Conservation (phyloP, 2,329 filamentous ascomycete genomes). For the Ceratocystis eucalypticola region DNA sequence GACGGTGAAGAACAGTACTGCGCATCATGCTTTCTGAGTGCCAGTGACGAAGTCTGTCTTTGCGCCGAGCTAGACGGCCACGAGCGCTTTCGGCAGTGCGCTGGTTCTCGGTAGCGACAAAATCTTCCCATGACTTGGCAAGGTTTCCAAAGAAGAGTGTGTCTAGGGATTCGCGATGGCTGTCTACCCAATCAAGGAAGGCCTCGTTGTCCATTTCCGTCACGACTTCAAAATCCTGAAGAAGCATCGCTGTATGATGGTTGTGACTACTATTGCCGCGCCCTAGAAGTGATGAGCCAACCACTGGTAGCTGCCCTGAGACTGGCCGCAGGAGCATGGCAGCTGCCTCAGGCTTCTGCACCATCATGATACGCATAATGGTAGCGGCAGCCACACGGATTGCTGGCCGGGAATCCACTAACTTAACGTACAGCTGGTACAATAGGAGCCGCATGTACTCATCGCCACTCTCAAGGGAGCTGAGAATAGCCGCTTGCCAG, state of each 20-base stretch:
- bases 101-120: slow-evolving; percentile 68
- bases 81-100: slow-evolving; percentile 64
- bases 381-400: slow-evolving; percentile 67
- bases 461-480: slow-evolving; percentile 62
- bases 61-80: slow-evolving; percentile 56
- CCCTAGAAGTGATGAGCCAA: neutral
- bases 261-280: slow-evolving; percentile 8
- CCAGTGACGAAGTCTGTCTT: slow-evolving; percentile 74
- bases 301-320: slow-evolving; percentile 27
- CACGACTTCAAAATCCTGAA: slow-evolving; percentile 64
- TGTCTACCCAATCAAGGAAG: slow-evolving; percentile 79
- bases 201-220: slow-evolving; percentile 79
- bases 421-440: slow-evolving; percentile 82
- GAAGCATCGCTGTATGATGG: slow-evolving; percentile 6
- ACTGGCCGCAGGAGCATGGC: slow-evolving; percentile 58
- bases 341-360: slow-evolving; percentile 82
- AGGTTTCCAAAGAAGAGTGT: slow-evolving; percentile 68
- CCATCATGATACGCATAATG: slow-evolving; percentile 80
- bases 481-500: slow-evolving; percentile 87
- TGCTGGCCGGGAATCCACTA: slow-evolving; percentile 54
- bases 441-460: slow-evolving; percentile 75
- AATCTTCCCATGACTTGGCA: slow-evolving; percentile 76
- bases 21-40: slow-evolving; percentile 51
- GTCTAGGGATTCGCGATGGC: slow-evolving; percentile 66
- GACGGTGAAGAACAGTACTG: slow-evolving; percentile 62